Evolutionary conservation across 768 basidiomycete genomes (phyloP).

Genomic region (Pleurotus salmoneostramineus): DNA sequence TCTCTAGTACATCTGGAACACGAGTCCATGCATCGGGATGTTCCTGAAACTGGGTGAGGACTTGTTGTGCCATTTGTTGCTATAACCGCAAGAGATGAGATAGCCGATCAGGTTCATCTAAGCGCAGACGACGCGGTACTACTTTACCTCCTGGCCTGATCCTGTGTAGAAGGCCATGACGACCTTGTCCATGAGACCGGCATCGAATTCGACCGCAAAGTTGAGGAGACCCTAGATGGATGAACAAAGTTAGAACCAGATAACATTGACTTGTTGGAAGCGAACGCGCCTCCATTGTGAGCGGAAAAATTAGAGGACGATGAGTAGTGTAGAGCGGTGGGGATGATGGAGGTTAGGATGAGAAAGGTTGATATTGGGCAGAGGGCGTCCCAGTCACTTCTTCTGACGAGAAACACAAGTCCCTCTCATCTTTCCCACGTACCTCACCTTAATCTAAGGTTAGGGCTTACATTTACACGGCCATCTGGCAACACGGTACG

Average conservation of each 20-base stretch:
- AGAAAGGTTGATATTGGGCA: not conserved
- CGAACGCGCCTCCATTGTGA: conserved; percentile 45
- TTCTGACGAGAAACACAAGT: not conserved
- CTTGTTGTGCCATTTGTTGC: conserved; percentile 94
- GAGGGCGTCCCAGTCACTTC: not conserved
- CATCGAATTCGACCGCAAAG: conserved; percentile 92
- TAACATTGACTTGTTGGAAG: not conserved
- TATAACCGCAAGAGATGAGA: conserved; percentile 23
- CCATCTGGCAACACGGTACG: too few species aligned
- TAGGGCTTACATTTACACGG: not conserved
- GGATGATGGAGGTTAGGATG: not conserved
- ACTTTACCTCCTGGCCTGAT: conserved; percentile 71
- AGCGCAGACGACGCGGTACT: conserved; percentile 8
- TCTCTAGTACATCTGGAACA: conserved; percentile 91
- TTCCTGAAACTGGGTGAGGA: conserved; percentile 95
- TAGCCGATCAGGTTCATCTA: not conserved
- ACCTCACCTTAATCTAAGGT: not conserved
- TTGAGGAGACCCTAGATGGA: conserved; percentile 77
- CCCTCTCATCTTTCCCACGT: not conserved
- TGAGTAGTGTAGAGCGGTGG: not conserved
- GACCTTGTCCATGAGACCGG: conserved; percentile 88
- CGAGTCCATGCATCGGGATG: conserved; percentile 95
- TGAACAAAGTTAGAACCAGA: conserved; percentile 9
- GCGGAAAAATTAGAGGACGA: conserved; percentile 1
- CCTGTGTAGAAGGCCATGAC: conserved; percentile 91